phyloP scores from a whole-genome alignment of 2,329 filamentous ascomycete species.

The Colletotrichum sp. region DNA sequence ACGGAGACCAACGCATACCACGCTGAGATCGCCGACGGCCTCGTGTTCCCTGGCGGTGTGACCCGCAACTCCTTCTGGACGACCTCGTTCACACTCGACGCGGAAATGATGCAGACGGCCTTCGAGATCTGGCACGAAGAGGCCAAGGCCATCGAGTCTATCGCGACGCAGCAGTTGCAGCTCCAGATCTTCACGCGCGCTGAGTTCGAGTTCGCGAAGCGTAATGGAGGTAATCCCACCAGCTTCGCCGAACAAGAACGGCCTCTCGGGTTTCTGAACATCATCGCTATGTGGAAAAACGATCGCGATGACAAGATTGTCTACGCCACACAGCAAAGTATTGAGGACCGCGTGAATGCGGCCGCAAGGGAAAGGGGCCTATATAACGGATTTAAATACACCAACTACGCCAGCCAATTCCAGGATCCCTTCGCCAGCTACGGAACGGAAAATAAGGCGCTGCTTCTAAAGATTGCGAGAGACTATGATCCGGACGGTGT shows the following conservation, averaged over 20 bases:
- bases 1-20: slow-evolving; percentile 19
- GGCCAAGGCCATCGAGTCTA: slow-evolving; percentile 15
- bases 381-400: slow-evolving; percentile 44
- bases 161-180: slow-evolving; percentile 25
- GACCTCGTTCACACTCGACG: not conserved
- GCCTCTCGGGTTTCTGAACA: slow-evolving; percentile 23
- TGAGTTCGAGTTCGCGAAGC: slow-evolving; percentile 33
- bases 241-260: slow-evolving; percentile 28
- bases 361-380: slow-evolving; percentile 35
- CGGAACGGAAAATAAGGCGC: slow-evolving; percentile 40
- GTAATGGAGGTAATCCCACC: slow-evolving; percentile 35
- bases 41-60: not conserved
- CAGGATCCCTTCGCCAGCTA: slow-evolving; percentile 43
- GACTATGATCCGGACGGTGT: slow-evolving; percentile 43
- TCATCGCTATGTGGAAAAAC: slow-evolving; percentile 29
- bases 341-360: slow-evolving; percentile 29
- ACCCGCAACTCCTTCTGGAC: slow-evolving; percentile 26
- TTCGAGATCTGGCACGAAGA: slow-evolving; percentile 17
- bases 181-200: slow-evolving; percentile 46
- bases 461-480: slow-evolving; percentile 31
- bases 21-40: slow-evolving; percentile 16
- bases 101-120: not conserved
- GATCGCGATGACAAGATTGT: slow-evolving; percentile 36
- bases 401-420: slow-evolving; percentile 49
- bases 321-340: slow-evolving; percentile 27